Percentiles rank a stretch among this genome's conserved stretches.
Conservation (phyloP, 768 basidiomycete species). For the Rhodotorula graminis region DNA sequence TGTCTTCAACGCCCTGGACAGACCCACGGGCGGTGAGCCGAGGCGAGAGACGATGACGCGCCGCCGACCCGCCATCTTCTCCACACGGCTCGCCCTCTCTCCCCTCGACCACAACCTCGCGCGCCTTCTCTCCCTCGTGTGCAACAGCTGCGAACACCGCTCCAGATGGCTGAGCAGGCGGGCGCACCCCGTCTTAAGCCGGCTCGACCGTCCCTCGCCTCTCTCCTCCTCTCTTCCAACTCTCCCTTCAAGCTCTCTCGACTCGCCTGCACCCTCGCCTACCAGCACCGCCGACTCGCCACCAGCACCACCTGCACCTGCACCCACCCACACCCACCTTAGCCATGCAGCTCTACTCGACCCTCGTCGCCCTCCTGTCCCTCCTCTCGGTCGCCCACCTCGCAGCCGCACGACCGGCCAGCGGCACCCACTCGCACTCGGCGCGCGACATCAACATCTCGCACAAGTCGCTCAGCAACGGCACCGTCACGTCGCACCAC, state of each 20-base stretch:
- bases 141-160: neutral
- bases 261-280: neutral
- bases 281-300: neutral
- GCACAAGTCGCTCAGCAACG: conserved; percentile 29
- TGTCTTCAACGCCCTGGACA: too few species aligned
- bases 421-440: neutral
- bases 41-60: neutral
- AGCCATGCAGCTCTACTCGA: conserved; percentile 17
- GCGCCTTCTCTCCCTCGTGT: neutral
- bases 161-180: neutral
- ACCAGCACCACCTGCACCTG: neutral
- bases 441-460: conserved; percentile 35
- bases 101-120: neutral
- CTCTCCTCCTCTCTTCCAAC: neutral
- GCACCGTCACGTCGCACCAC: conserved; percentile 22
- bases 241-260: neutral
- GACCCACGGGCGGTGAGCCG: neutral
- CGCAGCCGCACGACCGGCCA: neutral
- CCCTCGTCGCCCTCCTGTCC: conserved; percentile 17
- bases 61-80: neutral
- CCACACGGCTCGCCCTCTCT: neutral
- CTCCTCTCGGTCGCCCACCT: neutral
- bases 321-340: neutral
- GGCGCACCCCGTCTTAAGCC: neutral
- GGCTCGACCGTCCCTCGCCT: neutral